Evolutionary conservation across 176 grass and related monocot genomes (phyloP).

Genomic region (Pharus latifolius): DNA sequence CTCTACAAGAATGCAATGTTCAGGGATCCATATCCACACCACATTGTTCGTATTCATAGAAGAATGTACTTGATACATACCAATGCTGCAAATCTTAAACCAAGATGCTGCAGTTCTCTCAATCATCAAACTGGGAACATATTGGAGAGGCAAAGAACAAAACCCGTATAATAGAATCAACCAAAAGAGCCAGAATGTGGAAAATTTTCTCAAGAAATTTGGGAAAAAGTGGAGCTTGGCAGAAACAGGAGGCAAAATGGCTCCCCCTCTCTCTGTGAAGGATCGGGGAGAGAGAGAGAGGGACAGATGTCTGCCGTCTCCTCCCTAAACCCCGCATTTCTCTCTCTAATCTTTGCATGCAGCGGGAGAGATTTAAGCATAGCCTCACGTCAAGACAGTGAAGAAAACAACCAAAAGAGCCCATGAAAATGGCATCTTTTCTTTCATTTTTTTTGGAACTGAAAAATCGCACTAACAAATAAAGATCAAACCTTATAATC

Average conservation of each 20-base stretch:
- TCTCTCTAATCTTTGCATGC: slow-evolving; percentile 46
- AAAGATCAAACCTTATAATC: neutral
- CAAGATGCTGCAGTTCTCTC: neutral
- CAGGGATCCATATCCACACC: slow-evolving; percentile 4
- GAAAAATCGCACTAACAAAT: neutral
- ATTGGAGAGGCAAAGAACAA: neutral
- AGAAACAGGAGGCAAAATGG: slow-evolving; percentile 17
- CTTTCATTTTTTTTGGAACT: neutral
- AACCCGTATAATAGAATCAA: neutral
- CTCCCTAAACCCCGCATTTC: slow-evolving; percentile 25
- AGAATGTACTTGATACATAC: slow-evolving; percentile 4
- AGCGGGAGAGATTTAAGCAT: slow-evolving; percentile 40
- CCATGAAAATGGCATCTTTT: neutral
- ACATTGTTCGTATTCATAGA: slow-evolving; percentile 6
- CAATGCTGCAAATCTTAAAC: neutral
- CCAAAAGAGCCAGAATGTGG: neutral
- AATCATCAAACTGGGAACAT: neutral
- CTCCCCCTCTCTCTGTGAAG: slow-evolving; percentile 3
- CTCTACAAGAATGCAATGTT: neutral
- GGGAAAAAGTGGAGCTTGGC: neutral
- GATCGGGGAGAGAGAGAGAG: slow-evolving; percentile 20
- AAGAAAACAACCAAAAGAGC: slow-evolving; percentile 3
- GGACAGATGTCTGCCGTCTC: slow-evolving; percentile 15
- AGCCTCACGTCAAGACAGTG: slow-evolving; percentile 9
- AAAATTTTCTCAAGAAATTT: neutral